Evolutionary conservation across 495 filamentous ascomycete genomes (phyloP), one percentile per base, ranked within the genome.

Genomic region (Talaromyces borbonicus): DNA sequence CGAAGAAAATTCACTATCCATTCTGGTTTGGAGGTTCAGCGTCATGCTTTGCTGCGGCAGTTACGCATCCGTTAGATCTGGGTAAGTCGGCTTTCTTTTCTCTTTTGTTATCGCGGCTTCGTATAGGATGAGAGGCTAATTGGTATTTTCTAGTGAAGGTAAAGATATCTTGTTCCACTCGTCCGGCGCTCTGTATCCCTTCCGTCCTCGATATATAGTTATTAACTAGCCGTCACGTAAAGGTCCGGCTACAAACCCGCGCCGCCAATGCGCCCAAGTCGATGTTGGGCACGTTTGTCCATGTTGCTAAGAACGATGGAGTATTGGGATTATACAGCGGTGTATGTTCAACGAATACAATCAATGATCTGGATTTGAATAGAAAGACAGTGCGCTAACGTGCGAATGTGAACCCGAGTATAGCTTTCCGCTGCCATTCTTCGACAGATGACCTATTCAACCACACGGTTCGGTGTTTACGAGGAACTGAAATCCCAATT

Each of bases 11-110:
- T 31, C 73, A 75, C 49, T 87, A 87, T 61, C 85, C 85, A 23
- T 92, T 95, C 67, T 95, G 90, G 90, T 94, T 96, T 64, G 90
- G 90, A 30, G 90, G 90, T 18, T 90, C 84, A 56, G 86, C 90
- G 15, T 89, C 84, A 52, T 90, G 85, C 61, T 82, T 93, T 68
- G 89, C 90, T 27, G 90, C 90, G 8, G 80, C 78, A 52, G 80
- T 93, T 18, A 96, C 90, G 25, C 90, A 96, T 70, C 90, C 90
- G 22, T 70, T 96, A 54, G 87, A 94, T 75, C 71, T 73, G 49
- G 67, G 69, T 73, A 64, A 46, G 67, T n/a, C n/a, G n/a, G n/a
- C n/a, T 18, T 24, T 61, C 37, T 22, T 47, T 23, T 35, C 26
- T 14, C 22, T 30, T 27, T 30, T 35, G 14, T 11, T 29, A 2